Evolutionary conservation across 306 rosid genomes (phyloP), one percentile per base, ranked within the genome.

Genomic region (Rosa lucieae): DNA sequence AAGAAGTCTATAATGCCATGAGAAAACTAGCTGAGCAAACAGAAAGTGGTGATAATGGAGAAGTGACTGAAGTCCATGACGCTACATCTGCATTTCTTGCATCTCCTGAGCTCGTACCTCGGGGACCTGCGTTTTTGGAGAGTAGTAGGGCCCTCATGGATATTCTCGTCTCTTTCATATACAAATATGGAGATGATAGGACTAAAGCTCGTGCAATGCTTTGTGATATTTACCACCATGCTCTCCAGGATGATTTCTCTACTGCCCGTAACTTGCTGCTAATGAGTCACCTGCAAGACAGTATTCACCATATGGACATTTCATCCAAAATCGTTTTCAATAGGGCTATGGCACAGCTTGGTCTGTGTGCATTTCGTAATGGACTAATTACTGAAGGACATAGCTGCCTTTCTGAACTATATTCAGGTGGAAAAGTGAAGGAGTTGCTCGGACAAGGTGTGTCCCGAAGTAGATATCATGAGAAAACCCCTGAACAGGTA

Each of bases 371-470:
- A 47, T 95, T 95, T 78, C 88, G 93, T 74, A 81, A 76, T 77
- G 98, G 97, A 42, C 80, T 91, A 65, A 82, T 95, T 68, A 82
- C 81, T 23, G 98, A 95, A 79, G 99, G 94, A 8, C 96, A 95
- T 85, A 89, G 92, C 71, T 95, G 94, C 67, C 90, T 95, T 53
- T 85, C 93, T 62, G 98, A 92, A 75, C 92, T 95, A 11, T 95
- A 91, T 85, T 92, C 96, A 18, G 97, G 97, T 83, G 98, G 97
- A 80, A 86, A 97, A 89, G 97, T 95, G 67, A 95, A 87, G 82
- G 98, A 95, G 80, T 82, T 95, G 86, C 97, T 95, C 65, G 99
- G 98, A 0, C 99, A 95, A 86, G 99, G 99, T 61, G 94, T 95
- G 80, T 85, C 94, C 5, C 99, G 90, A 69, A 91, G 93, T 74